Base-by-base conservation (phyloP, 176 grass and related monocot genomes). In the Aechmea fasciata region DNA sequence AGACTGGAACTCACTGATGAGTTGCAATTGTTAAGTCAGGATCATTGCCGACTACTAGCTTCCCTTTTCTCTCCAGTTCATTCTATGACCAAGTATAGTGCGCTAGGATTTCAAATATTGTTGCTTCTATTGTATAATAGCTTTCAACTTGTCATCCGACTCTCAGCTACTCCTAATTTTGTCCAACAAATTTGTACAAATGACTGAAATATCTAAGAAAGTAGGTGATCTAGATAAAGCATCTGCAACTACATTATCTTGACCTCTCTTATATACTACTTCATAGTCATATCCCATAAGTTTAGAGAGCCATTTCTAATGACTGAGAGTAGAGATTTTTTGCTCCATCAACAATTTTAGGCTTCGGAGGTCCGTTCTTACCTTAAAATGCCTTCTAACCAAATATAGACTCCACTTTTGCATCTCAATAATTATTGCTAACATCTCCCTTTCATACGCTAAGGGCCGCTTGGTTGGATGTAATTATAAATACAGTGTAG, bases 381-480 rank as follows among this genome's bases (percentile, higher is more conserved):
- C 49, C 47, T 5, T 13, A 13, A 74, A 64, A 10, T 22, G 0
- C 0, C 3, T 24, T 0, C 77, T 23, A 0, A 51, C 0, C 1
- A 79, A 2, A 2, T 72, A 79, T 3, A 29, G 71, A 19, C 9
- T 47, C 71, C 71, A 74, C 6, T 74, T 61, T 9, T 12, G 20
- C 2, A 64, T 1, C 0, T 0, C 71, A 9, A 2, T 11, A 9
- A 63, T 8, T 41, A 63, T 11, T 11, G 29, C 68, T 10, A 70
- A 12, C 0, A 33, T 11, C 14, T 69, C 64, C 3, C 48, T 68
- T 1, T 72, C 26, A 66, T 72, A 79, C 0, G 14, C 13, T 0
- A n/a, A n/a, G n/a, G n/a, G n/a, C n/a, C n/a, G n/a, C n/a, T n/a
- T n/a, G n/a, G n/a, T n/a, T n/a, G n/a, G n/a, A n/a, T n/a, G n/a